Evolutionary conservation across 2,329 filamentous ascomycete genomes (phyloP).

Genomic region (Metarhizium robertsii): DNA sequence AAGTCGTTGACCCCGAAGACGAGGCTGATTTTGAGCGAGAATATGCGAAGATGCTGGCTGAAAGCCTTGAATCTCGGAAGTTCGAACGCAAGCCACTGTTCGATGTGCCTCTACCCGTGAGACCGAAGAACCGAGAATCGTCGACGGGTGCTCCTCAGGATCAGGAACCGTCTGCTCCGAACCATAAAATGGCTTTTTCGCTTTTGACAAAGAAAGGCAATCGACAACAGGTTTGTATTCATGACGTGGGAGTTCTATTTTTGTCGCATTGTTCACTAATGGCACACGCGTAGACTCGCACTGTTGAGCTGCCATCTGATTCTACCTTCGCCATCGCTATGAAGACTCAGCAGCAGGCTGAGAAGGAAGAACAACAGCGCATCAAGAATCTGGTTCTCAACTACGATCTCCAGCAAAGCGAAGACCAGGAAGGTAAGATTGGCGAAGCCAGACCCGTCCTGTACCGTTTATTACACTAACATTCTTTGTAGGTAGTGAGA

Average conservation of each 20-base stretch:
- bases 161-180: constrained; percentile 13
- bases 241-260: background rate
- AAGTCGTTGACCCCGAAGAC: constrained; percentile 82
- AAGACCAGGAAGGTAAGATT: constrained; percentile 66
- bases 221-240: constrained; percentile 64
- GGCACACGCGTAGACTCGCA: constrained; percentile 58
- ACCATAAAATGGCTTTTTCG: constrained; percentile 85
- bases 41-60: constrained; percentile 96
- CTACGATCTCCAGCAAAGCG: constrained; percentile 81
- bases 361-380: constrained; percentile 91
- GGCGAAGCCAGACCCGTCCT: background rate
- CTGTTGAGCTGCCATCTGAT: constrained; percentile 81
- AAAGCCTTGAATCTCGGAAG: constrained; percentile 90
- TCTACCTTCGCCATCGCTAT: constrained; percentile 93
- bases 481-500: constrained; percentile 37
- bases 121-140: constrained; percentile 55
- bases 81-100: constrained; percentile 92
- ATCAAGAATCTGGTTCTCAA: constrained; percentile 98
- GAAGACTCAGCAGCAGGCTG: constrained; percentile 90
- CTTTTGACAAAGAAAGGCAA: constrained; percentile 94
- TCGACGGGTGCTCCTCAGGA: constrained; percentile 20
- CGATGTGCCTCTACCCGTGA: constrained; percentile 94
- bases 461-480: background rate
- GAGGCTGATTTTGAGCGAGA: constrained; percentile 97
- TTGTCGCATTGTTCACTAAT: background rate